Evolutionary conservation across 2,329 filamentous ascomycete species (phyloP).

Genomic region (Lachnellula subtilissima): DNA sequence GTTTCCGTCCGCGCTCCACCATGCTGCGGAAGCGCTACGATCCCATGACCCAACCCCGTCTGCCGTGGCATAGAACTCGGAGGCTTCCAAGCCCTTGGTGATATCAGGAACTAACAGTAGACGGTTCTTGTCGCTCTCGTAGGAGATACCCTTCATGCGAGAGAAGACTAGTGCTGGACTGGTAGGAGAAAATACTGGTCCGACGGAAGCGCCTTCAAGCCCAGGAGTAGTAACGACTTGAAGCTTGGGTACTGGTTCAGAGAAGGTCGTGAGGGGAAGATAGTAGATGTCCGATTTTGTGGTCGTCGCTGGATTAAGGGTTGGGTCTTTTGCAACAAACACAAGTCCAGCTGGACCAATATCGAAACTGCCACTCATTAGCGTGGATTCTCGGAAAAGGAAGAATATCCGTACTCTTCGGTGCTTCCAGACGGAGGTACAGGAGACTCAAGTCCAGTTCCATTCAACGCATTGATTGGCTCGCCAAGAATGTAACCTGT

Average conservation of each 20-base stretch:
- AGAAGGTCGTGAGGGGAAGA: slow-evolving; percentile 21
- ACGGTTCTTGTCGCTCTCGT: slow-evolving; percentile 73
- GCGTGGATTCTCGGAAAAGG: background rate
- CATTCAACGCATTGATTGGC: slow-evolving; percentile 23
- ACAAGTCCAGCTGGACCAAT: slow-evolving; percentile 17
- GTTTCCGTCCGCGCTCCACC: slow-evolving; percentile 53
- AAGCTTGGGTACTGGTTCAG: slow-evolving; percentile 11
- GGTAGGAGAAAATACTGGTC: slow-evolving; percentile 66
- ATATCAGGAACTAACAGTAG: slow-evolving; percentile 60
- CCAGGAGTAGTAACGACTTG: slow-evolving; percentile 17
- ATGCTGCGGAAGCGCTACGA: slow-evolving; percentile 46
- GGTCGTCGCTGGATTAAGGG: slow-evolving; percentile 18
- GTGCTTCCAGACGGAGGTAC: slow-evolving; percentile 18
- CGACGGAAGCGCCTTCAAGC: slow-evolving; percentile 20
- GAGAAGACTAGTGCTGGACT: slow-evolving; percentile 68
- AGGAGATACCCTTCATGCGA: slow-evolving; percentile 68
- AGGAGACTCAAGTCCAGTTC: slow-evolving; percentile 23
- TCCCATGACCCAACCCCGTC: slow-evolving; percentile 60
- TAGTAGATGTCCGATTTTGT: slow-evolving; percentile 25
- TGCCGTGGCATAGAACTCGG: slow-evolving; percentile 54
- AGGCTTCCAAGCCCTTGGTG: slow-evolving; percentile 46
- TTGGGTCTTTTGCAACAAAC: slow-evolving; percentile 55
- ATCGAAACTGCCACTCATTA: slow-evolving; percentile 17
- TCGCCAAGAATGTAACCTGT: slow-evolving; percentile 19
- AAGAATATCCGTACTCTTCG: slow-evolving; percentile 12